phyloP scores from a whole-genome alignment of 202 grass and related monocot genomes.

The Tripidium arundinaceum region DNA sequence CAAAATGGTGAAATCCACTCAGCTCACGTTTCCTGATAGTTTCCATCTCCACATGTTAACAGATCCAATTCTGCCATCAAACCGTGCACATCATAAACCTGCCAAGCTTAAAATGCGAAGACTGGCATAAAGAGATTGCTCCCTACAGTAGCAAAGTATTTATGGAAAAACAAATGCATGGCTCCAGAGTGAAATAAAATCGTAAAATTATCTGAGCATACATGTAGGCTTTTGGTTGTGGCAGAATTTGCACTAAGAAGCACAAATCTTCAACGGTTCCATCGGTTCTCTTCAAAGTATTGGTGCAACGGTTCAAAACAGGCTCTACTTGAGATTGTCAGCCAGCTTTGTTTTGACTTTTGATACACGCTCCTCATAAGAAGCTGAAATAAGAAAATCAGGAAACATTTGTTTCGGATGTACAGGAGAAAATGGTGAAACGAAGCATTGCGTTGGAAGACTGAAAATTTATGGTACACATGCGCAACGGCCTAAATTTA shows the following conservation, averaged over 20 bases:
- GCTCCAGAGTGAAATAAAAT: background rate
- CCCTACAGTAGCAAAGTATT: background rate
- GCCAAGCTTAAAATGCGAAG: background rate
- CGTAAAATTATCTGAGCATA: background rate
- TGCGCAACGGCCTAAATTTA: background rate
- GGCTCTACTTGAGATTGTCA: constrained; percentile 19
- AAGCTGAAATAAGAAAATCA: constrained; percentile 48
- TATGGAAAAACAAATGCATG: background rate
- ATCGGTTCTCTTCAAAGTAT: background rate
- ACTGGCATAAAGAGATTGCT: background rate
- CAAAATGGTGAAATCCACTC: background rate
- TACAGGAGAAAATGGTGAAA: background rate
- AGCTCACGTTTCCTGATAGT: background rate
- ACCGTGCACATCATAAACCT: background rate
- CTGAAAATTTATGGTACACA: background rate
- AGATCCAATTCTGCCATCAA: background rate
- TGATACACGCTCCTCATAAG: constrained; percentile 70
- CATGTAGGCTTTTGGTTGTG: background rate
- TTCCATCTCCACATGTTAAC: background rate
- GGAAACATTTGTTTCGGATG: background rate
- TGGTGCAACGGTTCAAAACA: background rate
- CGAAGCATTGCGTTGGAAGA: background rate
- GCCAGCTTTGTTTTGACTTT: constrained; percentile 47
- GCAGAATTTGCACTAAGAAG: too few species aligned
- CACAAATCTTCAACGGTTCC: background rate